Conservation (phyloP, 169 alveolate species). For the Plasmodium gonderi region DNA sequence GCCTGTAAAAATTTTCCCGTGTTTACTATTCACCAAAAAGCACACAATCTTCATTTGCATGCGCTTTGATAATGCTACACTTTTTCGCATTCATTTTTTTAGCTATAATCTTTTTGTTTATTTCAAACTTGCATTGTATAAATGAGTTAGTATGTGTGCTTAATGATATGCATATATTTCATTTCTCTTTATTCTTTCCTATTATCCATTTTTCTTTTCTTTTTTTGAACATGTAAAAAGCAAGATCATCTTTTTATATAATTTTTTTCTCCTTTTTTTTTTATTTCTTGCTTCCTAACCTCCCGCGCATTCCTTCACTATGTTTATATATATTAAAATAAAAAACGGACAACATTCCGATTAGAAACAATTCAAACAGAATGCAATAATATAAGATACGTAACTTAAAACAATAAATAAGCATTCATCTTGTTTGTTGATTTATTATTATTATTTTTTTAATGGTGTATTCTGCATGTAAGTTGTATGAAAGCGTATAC, state of each 20-base stretch:
- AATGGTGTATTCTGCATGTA: background rate
- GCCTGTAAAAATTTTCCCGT: too few species aligned
- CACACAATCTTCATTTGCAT: background rate
- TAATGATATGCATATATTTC: background rate
- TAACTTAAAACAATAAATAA: background rate
- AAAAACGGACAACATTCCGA: background rate
- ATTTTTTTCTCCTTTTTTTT: too few species aligned
- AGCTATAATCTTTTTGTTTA: background rate
- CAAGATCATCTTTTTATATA: too few species aligned
- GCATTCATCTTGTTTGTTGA: slow-evolving; percentile 4
- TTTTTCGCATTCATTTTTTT: background rate
- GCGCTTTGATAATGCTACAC: background rate
- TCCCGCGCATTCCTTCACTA: background rate
- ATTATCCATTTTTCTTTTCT: background rate
- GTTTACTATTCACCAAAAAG: too few species aligned
- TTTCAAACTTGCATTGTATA: slow-evolving; percentile 1
- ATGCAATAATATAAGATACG: background rate
- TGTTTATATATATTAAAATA: background rate
- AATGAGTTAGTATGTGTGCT: slow-evolving; percentile 3
- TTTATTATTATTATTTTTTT: background rate
- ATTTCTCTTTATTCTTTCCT: background rate
- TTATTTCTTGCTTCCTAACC: background rate
- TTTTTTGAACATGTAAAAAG: too few species aligned
- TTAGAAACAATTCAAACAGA: background rate
- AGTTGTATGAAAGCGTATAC: background rate